A percentile compares a stretch with the other conserved stretches of the same genome.
phyloP scores from a whole-genome alignment of 768 basidiomycete genomes.

The Suillus tomentosus region DNA sequence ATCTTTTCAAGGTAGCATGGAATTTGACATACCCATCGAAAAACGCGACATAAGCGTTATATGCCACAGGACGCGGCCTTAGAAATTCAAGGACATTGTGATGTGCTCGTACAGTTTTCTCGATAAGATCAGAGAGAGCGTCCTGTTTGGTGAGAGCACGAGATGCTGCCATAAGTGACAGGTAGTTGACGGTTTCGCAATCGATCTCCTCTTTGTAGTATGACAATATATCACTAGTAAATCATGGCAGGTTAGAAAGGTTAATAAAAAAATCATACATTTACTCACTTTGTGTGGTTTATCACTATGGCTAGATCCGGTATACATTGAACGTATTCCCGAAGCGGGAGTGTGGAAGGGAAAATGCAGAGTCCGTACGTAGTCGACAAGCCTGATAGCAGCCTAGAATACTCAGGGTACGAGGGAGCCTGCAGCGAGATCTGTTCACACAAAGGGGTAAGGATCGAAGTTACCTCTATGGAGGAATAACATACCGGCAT shows the following conservation, averaged over 20 bases:
- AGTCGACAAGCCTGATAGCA: constrained; percentile 36
- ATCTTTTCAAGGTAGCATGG: constrained; percentile 21
- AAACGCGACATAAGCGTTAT: constrained; percentile 11
- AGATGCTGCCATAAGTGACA: constrained; percentile 30
- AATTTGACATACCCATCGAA: constrained; percentile 20
- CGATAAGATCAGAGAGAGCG: constrained; percentile 23
- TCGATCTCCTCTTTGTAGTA: constrained; percentile 40
- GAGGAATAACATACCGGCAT: constrained; percentile 26
- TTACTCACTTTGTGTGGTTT: constrained; percentile 39
- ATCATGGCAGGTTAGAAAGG: not conserved
- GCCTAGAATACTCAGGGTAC: constrained; percentile 30
- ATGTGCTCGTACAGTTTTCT: constrained; percentile 24
- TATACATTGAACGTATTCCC: constrained; percentile 39
- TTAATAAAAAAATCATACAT: not conserved
- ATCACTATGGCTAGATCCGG: constrained; percentile 39
- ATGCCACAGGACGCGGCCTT: constrained; percentile 11
- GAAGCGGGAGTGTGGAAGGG: constrained; percentile 32
- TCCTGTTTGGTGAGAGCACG: constrained; percentile 27
- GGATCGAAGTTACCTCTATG: not conserved
- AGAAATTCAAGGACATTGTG: constrained; percentile 23
- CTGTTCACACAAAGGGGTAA: not conserved
- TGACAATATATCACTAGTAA: constrained; percentile 28
- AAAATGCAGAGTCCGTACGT: constrained; percentile 41
- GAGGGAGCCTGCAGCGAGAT: constrained; percentile 24
- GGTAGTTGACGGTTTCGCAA: constrained; percentile 33